Percentiles rank a stretch among this genome's conserved stretches.
These are phyloP conservation scores for Mycosphaerella arachidis DNA, from an alignment of 2,329 filamentous ascomycete species.

Conservation along the genomic window DNA sequence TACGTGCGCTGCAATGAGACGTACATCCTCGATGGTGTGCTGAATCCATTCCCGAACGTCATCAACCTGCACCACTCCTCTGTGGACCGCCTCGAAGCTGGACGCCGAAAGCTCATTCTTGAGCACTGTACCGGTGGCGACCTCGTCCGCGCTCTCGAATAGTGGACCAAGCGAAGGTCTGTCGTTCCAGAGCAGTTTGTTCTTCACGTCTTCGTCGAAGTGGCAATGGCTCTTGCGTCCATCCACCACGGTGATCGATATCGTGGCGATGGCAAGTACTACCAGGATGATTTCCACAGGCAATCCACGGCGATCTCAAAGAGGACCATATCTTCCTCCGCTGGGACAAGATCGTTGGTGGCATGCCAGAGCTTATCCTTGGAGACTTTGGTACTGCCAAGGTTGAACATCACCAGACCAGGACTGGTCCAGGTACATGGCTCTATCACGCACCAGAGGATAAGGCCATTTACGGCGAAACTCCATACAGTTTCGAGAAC, in stretches of 20 bases:
- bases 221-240: conserved; percentile 14
- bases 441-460: conserved; percentile 2
- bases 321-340: conserved; percentile 13
- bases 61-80: background rate
- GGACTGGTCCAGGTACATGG: background rate
- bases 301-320: conserved; percentile 21
- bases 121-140: conserved; percentile 19
- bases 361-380: conserved; percentile 14
- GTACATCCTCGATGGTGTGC: no score
- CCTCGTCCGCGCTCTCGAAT: conserved; percentile 8
- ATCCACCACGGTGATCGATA: conserved; percentile 15
- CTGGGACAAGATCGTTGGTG: conserved; percentile 7
- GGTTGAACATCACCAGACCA: background rate
- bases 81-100: background rate
- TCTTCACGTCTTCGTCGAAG: conserved; percentile 17
- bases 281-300: conserved; percentile 2
- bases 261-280: conserved; percentile 7
- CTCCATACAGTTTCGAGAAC: background rate
- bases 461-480: background rate
- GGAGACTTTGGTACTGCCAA: conserved; percentile 17
- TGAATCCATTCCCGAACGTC: background rate
- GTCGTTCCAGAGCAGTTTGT: conserved; percentile 16
- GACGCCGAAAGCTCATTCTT: conserved; percentile 8
- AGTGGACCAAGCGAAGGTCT: background rate
- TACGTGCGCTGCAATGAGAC: no score